Evolutionary conservation across 352 stramenopile species (phyloP).

Genomic region (Globisporangium recalcitrans): DNA sequence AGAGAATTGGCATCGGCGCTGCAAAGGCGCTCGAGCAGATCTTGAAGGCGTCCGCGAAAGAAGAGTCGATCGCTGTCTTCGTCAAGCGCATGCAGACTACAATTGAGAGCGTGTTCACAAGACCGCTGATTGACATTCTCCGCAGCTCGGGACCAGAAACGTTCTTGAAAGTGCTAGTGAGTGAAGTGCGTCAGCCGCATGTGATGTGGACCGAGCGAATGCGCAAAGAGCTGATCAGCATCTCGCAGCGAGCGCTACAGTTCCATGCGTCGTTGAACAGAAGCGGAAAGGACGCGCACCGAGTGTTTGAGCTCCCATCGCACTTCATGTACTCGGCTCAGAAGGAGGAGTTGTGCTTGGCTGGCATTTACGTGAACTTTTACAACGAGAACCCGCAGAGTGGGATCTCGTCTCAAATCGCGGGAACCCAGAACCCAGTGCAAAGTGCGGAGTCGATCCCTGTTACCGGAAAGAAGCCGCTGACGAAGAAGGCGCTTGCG

Average conservation of each 20-base stretch:
- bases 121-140: constrained; percentile 70
- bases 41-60: constrained; percentile 55
- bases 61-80: constrained; percentile 70
- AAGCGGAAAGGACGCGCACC: constrained; percentile 51
- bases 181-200: constrained; percentile 71
- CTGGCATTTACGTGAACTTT: constrained; percentile 86
- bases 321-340: constrained; percentile 81
- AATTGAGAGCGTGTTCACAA: constrained; percentile 81
- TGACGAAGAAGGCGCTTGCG: constrained; percentile 21
- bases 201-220: constrained; percentile 87
- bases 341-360: constrained; percentile 79
- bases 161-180: constrained; percentile 67
- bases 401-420: constrained; percentile 69
- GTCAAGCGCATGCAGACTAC: constrained; percentile 80
- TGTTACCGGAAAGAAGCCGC: constrained; percentile 4
- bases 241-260: constrained; percentile 64
- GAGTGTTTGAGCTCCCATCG: constrained; percentile 66
- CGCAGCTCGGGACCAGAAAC: constrained; percentile 48
- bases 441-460: constrained; percentile 6
- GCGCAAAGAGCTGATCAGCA: constrained; percentile 64
- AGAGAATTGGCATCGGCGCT: constrained; percentile 65
- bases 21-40: constrained; percentile 72
- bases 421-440: constrained; percentile 49
- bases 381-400: constrained; percentile 83
- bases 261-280: constrained; percentile 61